These are phyloP conservation scores for Thraustotheca clavata DNA, from an alignment of 352 stramenopile species.

Conservation along the genomic window DNA sequence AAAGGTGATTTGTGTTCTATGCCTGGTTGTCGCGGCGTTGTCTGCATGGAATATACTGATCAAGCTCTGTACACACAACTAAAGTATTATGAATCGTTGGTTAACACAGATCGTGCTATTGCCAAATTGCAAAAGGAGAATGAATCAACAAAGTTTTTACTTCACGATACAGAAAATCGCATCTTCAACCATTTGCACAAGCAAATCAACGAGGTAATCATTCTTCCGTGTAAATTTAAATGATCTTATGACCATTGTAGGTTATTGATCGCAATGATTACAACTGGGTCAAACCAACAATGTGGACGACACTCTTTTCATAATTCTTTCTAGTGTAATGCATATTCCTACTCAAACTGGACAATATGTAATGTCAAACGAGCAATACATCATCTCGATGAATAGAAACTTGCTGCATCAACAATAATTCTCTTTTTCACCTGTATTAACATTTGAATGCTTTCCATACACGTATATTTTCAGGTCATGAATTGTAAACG, in stretches of 20 bases:
- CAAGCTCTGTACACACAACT: slow-evolving; percentile 92
- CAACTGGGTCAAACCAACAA: slow-evolving; percentile 90
- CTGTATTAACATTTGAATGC: no score
- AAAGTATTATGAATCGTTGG: slow-evolving; percentile 96
- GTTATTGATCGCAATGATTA: slow-evolving; percentile 84
- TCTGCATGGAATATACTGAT: slow-evolving; percentile 86
- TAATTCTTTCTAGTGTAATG: no score
- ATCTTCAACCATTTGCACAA: slow-evolving; percentile 71
- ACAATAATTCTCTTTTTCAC: no score
- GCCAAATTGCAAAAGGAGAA: slow-evolving; percentile 74
- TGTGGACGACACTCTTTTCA: slow-evolving; percentile 84
- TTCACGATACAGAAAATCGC: slow-evolving; percentile 57
- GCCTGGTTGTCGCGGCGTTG: slow-evolving; percentile 85
- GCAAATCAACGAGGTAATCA: slow-evolving; percentile 72
- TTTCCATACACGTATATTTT: no score
- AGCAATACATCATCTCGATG: no score
- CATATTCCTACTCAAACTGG: no score
- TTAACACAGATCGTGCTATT: slow-evolving; percentile 88
- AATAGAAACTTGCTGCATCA: no score
- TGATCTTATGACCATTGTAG: slow-evolving; percentile 24
- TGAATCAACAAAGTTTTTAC: slow-evolving; percentile 31
- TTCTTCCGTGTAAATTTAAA: slow-evolving; percentile 23
- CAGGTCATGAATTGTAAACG: no score
- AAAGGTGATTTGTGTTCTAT: slow-evolving; percentile 91
- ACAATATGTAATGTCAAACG: no score